A percentile compares a stretch with the other conserved stretches of the same genome.
Conservation (phyloP, 345 rosid genomes). For the Limnanthes douglasii region DNA sequence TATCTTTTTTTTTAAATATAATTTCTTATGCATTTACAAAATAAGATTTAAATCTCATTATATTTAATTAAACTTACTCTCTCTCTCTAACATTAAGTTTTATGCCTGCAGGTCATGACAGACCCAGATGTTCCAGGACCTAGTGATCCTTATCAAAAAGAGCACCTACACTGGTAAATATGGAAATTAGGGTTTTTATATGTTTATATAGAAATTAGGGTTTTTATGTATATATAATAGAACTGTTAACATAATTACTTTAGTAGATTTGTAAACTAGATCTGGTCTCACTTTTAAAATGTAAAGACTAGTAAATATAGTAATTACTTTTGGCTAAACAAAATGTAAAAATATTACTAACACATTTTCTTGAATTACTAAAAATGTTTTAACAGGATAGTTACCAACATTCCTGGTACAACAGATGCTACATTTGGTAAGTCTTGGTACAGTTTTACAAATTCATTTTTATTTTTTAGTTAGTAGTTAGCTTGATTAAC, state of each 20-base stretch:
- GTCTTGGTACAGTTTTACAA: not conserved
- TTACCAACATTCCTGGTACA: conserved; percentile 53
- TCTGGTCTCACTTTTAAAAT: not conserved
- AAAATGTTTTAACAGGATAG: conserved; percentile 24
- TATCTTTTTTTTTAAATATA: not conserved
- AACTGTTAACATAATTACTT: not conserved
- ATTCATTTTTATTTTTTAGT: too few species aligned
- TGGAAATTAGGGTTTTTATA: not conserved
- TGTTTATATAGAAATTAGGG: not conserved
- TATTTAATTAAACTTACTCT: conserved; percentile 1
- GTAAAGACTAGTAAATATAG: not conserved
- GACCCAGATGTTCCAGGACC: conserved; percentile 75
- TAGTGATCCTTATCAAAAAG: conserved; percentile 27
- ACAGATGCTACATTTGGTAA: conserved; percentile 59
- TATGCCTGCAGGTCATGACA: conserved; percentile 43
- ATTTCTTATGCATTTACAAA: not conserved
- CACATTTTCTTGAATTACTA: not conserved
- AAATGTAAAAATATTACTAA: not conserved
- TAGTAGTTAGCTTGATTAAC: not conserved
- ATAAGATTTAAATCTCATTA: not conserved
- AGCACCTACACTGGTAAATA: not conserved
- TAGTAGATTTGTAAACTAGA: not conserved
- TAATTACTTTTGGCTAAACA: not conserved
- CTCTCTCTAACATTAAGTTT: not conserved
- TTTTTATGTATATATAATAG: not conserved